Base-by-base conservation (phyloP, 208 protist species). In the Herpetomonas muscarum region DNA sequence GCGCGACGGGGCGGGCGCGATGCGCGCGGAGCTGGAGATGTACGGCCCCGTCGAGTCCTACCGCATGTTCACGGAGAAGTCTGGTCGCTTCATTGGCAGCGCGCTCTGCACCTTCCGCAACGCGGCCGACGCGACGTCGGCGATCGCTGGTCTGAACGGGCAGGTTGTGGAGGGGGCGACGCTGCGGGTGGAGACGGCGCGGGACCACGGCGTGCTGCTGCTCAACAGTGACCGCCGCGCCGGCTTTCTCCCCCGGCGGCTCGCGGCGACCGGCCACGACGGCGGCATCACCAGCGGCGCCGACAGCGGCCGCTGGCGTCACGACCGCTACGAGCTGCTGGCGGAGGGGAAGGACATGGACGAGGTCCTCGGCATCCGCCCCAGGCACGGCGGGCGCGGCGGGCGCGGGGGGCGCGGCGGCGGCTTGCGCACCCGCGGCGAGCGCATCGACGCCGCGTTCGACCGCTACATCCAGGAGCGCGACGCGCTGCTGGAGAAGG, bases 21-120 rank as follows among this genome's bases (percentile, higher is more conserved):
- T 95, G 55, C 78, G 79, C 29, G 62, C 64, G 5, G 85, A 95
- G 66, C 91, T 95, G 42, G 88, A 90, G 47, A 75, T 70, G 0
- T 95, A 87, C 70, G 88, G 88, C 6, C 82, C 85, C 1, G 56
- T 95, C 2, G 88, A 95, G 59, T 85, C 83, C 21, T 95, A 92
- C 68, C 82, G 81, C 37, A 77, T 95, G 80, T 92, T 92, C 67
- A 91, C 81, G 10, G 85, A 95, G 17, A 75, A 72, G 56, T 85
- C 85, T 7, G 88, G 88, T 15, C 81, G 88, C 41, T 95, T 92
- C 49, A 71, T 81, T 29, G 88, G 88, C 37, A 90, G 67, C 53
- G 85, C 85, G 5, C 55, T 95, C 2, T 90, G 82, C 66, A 95
- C 88, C 17, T 95, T 87, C 64, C 85, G 84, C 67, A 94, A 91